Evolutionary conservation across 1,139 yeast species (phyloP).

Genomic region (Suhomyces guaymorum): DNA sequence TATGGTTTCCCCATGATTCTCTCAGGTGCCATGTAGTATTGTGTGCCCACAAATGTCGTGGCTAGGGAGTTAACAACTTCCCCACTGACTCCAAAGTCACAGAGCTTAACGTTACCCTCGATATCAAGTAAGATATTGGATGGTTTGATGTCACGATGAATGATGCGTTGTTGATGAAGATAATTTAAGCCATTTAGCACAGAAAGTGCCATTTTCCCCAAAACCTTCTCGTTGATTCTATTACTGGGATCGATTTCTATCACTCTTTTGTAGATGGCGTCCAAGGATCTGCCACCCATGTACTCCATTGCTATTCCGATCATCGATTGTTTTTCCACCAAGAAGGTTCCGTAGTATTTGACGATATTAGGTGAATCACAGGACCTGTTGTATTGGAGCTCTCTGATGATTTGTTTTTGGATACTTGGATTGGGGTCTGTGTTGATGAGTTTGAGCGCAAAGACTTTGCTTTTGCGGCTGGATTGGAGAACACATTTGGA

Average conservation of each 20-base stretch:
- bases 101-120: slow-evolving; percentile 80
- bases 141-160: slow-evolving; percentile 93
- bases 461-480: slow-evolving; percentile 50
- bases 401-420: slow-evolving; percentile 81
- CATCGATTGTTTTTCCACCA: slow-evolving; percentile 72
- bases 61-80: slow-evolving; percentile 94
- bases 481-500: slow-evolving; percentile 60
- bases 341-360: slow-evolving; percentile 87
- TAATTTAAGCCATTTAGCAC: slow-evolving; percentile 83
- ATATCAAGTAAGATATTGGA: slow-evolving; percentile 79
- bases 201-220: slow-evolving; percentile 86
- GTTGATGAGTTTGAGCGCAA: slow-evolving; percentile 82
- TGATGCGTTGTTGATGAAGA: slow-evolving; percentile 81
- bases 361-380: slow-evolving; percentile 86
- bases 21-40: slow-evolving; percentile 98
- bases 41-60: slow-evolving; percentile 95
- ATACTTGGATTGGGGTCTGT: slow-evolving; percentile 82
- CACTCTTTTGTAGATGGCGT: slow-evolving; percentile 78
- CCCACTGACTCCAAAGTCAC: slow-evolving; percentile 99
- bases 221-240: slow-evolving; percentile 85
- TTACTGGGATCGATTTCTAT: slow-evolving; percentile 66
- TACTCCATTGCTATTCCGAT: slow-evolving; percentile 93
- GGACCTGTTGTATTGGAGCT: slow-evolving; percentile 79
- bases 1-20: slow-evolving; percentile 93
- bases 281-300: slow-evolving; percentile 91